Evolutionary conservation across 257 asterid genomes (phyloP), one percentile per base, ranked within the genome.

Genomic region (Gentiana straminea): DNA sequence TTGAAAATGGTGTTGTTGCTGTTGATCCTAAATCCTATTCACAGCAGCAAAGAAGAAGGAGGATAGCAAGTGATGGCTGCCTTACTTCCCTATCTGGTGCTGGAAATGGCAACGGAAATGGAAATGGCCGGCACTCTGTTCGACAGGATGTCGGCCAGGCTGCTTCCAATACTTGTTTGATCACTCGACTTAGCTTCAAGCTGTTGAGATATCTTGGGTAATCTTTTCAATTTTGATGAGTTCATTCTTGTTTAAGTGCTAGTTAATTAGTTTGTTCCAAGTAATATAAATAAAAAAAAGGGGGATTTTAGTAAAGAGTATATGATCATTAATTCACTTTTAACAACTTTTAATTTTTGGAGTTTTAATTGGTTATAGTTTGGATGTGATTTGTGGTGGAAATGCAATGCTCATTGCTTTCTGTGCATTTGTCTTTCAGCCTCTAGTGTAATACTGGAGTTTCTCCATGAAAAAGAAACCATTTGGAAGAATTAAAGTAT

Each of bases 181-280:
- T 78, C 64, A 79, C 94, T 43, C 81, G 93, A 33, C 74, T 81
- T 43, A 65, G 80, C 68, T 70, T 77, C 49, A 75, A 65, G 66
- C 71, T 92, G 60, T 62, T 83, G 79, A 55, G 81, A 9, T 88
- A 71, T 78, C 77, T 92, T 13, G 96, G 98, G 98, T 91, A 79
- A 76, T 32, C 3, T 63, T 66, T 11, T 60, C 5, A 7, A 38
- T 7, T 15, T 59, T 49, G 33, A 12, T 68, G 57, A 9, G 55
- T 33, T 57, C 7, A 32, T 7, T 41, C 37, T 35, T 48, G 52
- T 55, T 46, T 3, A 13, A 34, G 8, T 33, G 35, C 49, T 12
- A 34, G 13, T 52, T 33, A 0, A 45, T 32, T 43, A 50, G 35
- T 12, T 54, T 51, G 57, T 24, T 24, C 24, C 24, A 24, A 24